Evolutionary conservation across 306 rosid genomes (phyloP).

Genomic region (Cicer judaicum): DNA sequence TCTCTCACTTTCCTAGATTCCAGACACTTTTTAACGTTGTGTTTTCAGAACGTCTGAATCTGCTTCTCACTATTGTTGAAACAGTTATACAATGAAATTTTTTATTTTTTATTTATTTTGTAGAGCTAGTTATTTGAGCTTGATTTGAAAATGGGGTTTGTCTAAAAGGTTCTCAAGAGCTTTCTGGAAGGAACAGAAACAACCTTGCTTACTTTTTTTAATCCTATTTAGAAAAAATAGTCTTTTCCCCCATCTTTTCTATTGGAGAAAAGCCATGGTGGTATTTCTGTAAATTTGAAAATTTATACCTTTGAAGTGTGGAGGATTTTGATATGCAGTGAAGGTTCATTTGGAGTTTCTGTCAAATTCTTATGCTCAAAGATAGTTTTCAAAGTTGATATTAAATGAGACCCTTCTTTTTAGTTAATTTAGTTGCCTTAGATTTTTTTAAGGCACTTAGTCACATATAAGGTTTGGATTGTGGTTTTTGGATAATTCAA

Average conservation of each 20-base stretch:
- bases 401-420: constrained; percentile 25
- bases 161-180: constrained; percentile 26
- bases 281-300: background rate
- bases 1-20: constrained; percentile 42
- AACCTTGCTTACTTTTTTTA: background rate
- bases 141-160: constrained; percentile 46
- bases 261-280: constrained; percentile 2
- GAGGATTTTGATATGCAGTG: constrained; percentile 33
- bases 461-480: constrained; percentile 38
- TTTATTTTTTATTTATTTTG: background rate
- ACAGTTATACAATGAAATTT: constrained; percentile 1
- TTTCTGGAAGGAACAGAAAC: constrained; percentile 31
- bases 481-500: constrained; percentile 36
- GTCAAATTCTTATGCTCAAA: constrained; percentile 19
- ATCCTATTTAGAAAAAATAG: background rate
- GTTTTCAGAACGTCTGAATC: constrained; percentile 41
- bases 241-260: constrained; percentile 10
- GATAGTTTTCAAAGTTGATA: constrained; percentile 15
- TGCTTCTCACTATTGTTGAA: constrained; percentile 24
- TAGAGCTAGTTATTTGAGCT: constrained; percentile 36
- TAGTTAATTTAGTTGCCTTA: constrained; percentile 40
- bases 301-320: background rate
- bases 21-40: constrained; percentile 42
- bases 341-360: constrained; percentile 32
- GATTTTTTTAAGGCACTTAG: constrained; percentile 40